Percentiles rank a stretch among this genome's conserved stretches.
Evolutionary conservation across 495 filamentous ascomycete species (phyloP).

Genomic region (Barbatosphaeria neglecta): DNA sequence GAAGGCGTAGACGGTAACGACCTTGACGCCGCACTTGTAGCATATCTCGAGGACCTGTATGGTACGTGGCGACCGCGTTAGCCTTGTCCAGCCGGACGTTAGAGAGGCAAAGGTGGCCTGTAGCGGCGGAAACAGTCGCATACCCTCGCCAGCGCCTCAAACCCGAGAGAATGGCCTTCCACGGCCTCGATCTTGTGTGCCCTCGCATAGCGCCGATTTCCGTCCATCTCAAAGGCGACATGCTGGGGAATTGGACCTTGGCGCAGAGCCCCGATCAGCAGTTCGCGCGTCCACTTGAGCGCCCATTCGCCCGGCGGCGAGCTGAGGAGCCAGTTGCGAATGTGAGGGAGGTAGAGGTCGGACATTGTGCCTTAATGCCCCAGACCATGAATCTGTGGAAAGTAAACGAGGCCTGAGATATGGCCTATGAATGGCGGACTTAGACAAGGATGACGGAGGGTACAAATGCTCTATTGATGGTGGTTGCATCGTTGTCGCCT

Average conservation of each 20-base stretch:
- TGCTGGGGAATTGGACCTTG: conserved; percentile 89
- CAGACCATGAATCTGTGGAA: too few species aligned
- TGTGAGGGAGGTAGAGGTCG: conserved; percentile 52
- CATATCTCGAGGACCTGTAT: conserved; percentile 84
- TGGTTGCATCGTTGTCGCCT: too few species aligned
- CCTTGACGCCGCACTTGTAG: conserved; percentile 89
- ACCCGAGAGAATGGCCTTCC: conserved; percentile 93
- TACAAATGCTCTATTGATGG: too few species aligned
- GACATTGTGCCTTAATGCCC: too few species aligned
- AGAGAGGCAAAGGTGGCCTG: neutral
- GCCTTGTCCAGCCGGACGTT: neutral
- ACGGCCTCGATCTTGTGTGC: conserved; percentile 89
- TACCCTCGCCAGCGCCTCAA: conserved; percentile 83
- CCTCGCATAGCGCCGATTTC: conserved; percentile 83
- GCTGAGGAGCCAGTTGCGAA: conserved; percentile 77
- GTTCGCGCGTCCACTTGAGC: conserved; percentile 56
- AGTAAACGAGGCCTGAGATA: too few species aligned
- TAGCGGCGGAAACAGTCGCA: conserved; percentile 8
- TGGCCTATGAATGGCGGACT: too few species aligned
- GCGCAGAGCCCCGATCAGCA: conserved; percentile 75
- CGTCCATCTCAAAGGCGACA: conserved; percentile 98
- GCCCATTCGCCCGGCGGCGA: conserved; percentile 85
- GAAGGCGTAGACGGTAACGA: conserved; percentile 96
- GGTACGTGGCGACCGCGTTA: conserved; percentile 3
- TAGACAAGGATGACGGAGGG: too few species aligned